Conservation (phyloP, 495 filamentous ascomycete species). For the Talaromyces proteolyticus region DNA sequence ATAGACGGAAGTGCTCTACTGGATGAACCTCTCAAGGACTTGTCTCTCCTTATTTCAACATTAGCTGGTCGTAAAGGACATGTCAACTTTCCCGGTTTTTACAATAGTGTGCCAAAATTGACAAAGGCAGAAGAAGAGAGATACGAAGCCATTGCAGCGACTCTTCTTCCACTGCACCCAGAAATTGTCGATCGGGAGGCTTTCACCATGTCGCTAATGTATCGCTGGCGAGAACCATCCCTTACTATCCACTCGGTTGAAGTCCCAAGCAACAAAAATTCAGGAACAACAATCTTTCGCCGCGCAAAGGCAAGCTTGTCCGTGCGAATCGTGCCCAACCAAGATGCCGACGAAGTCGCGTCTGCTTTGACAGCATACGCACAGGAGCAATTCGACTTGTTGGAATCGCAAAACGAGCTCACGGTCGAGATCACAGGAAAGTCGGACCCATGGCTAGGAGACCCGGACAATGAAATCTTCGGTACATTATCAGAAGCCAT, state of each 20-base stretch:
- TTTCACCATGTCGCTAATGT: slow-evolving; percentile 76
- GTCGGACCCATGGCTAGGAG: slow-evolving; percentile 94
- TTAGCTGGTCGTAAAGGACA: slow-evolving; percentile 62
- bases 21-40: slow-evolving; percentile 85
- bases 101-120: slow-evolving; percentile 71
- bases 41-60: slow-evolving; percentile 72
- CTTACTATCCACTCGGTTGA: slow-evolving; percentile 90
- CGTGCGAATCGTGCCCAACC: slow-evolving; percentile 87
- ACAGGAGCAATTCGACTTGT: slow-evolving; percentile 59
- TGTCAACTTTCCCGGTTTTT: slow-evolving; percentile 67
- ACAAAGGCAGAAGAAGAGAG: slow-evolving; percentile 71
- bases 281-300: slow-evolving; percentile 82
- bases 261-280: slow-evolving; percentile 51
- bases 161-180: slow-evolving; percentile 65
- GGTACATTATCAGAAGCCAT: slow-evolving; percentile 82
- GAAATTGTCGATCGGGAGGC: slow-evolving; percentile 58
- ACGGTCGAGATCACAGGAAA: slow-evolving; percentile 82
- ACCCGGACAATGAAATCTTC: slow-evolving; percentile 87
- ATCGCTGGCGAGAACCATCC: slow-evolving; percentile 92
- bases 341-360: slow-evolving; percentile 72
- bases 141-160: slow-evolving; percentile 76
- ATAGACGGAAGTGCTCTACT: slow-evolving; percentile 87
- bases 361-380: slow-evolving; percentile 60
- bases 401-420: slow-evolving; percentile 75
- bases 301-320: slow-evolving; percentile 81